A percentile compares a stretch with the other conserved stretches of the same genome.
Conservation (phyloP, 2,329 filamentous ascomycete genomes). For the Alternaria consortialis region DNA sequence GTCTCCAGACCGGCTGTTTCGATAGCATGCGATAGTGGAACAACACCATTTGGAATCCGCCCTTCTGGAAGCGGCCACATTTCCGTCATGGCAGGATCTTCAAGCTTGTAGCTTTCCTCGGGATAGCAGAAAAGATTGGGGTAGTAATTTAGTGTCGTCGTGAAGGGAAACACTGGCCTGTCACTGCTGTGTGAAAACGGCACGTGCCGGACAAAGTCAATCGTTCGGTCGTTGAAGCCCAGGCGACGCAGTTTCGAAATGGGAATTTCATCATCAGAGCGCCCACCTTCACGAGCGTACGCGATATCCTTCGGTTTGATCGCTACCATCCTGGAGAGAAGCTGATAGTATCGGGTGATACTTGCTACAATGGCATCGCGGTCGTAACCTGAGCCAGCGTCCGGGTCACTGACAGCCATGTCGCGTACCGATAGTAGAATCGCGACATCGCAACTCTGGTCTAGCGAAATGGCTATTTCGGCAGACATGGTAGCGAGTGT, state of each 20-base stretch:
- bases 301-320: neutral
- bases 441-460: too few relatives aligned
- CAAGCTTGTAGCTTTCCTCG: too few relatives aligned
- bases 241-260: neutral
- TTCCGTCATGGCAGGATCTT: too few relatives aligned
- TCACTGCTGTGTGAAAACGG: too few relatives aligned
- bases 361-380: constrained; percentile 4
- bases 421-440: too few relatives aligned
- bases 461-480: neutral
- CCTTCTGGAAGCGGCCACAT: neutral
- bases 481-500: neutral
- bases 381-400: neutral
- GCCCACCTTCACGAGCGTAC: neutral
- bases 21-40: neutral
- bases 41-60: neutral
- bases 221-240: neutral
- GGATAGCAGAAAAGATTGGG: too few relatives aligned
- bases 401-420: too few relatives aligned
- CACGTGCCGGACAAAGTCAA: too few relatives aligned
- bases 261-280: neutral
- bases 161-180: too few relatives aligned
- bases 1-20: neutral
- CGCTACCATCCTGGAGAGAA: neutral
- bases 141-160: too few relatives aligned
- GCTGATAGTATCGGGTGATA: neutral